Conservation (phyloP, 1,284 basidiomycete genomes). For the Pseudozyma thailandica region DNA sequence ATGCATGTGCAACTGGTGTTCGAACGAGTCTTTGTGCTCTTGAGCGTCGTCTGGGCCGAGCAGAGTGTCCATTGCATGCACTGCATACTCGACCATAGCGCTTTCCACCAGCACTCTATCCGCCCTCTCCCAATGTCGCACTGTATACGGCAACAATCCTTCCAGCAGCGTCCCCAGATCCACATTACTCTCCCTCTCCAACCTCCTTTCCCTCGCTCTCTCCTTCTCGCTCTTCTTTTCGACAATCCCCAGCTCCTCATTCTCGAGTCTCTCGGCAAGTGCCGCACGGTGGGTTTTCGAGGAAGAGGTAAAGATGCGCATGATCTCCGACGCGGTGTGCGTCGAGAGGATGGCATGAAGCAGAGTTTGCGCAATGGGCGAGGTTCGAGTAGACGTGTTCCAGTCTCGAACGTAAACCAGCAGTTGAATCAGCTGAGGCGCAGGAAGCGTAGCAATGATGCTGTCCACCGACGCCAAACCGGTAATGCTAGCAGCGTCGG, state of each 20-base stretch:
- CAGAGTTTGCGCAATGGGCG: conserved; percentile 84
- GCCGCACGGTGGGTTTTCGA: conserved; percentile 11
- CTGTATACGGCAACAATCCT: conserved; percentile 89
- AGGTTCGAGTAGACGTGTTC: conserved; percentile 90
- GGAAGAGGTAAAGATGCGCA: conserved; percentile 74
- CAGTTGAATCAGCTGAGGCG: conserved; percentile 81
- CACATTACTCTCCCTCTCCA: conserved; percentile 70
- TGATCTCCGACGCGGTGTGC: conserved; percentile 78
- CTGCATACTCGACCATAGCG: conserved; percentile 89
- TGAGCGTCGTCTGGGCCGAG: conserved; percentile 53
- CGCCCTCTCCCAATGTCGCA: conserved; percentile 85
- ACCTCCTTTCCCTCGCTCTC: conserved; percentile 20
- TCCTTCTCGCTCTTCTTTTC: conserved; percentile 7
- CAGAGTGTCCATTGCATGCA: conserved; percentile 84
- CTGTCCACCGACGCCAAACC: conserved; percentile 66
- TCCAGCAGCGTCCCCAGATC: conserved; percentile 77
- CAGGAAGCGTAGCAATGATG: conserved; percentile 79
- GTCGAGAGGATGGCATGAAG: conserved; percentile 84
- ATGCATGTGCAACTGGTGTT: conserved; percentile 14
- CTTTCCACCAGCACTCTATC: conserved; percentile 90
- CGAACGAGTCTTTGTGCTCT: conserved; percentile 15
- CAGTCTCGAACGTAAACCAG: conserved; percentile 87
- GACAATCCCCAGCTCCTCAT: conserved; percentile 34
- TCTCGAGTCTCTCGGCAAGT: conserved; percentile 18
- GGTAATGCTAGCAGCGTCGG: conserved; percentile 49